Evolutionary conservation across 2,329 filamentous ascomycete genomes (phyloP), one percentile per base, ranked within the genome.

Genomic region (Atkinsonella hypoxylon): DNA sequence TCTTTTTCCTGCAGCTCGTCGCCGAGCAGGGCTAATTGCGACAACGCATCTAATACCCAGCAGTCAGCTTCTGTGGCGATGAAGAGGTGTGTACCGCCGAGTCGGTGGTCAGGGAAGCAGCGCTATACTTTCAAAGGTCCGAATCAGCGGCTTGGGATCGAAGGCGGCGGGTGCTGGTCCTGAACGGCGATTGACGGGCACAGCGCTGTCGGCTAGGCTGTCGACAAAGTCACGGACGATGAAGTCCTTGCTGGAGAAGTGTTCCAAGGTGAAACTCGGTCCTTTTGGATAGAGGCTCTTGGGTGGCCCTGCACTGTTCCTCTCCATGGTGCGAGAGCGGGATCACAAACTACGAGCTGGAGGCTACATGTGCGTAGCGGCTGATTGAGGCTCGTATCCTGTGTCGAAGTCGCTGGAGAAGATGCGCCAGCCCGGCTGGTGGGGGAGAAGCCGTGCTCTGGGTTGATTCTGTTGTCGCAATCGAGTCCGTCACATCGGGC

Each of bases 191-290:
- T 83, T 87, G 20, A 77, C 74, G n/a, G 87, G 83, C 36, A 89
- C 79, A 20, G 89, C 87, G 58, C 77, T 86, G 56, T 97, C 90
- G 47, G 91, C 93, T 52, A 98, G 82, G 48, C 84, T 81, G 66
- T 98, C 94, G 60, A 98, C 84, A 65, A 98, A 98, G 71, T 98
- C 93, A 62, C 95, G 89, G 57, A 97, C 91, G 56, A 97, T 96
- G 63, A 97, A 98, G 70, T 97, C 93, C 61, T 87, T 87, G 65
- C 77, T 87, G 51, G 87, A 87, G 68, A 90, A 89, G 70, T 90
- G 89, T 43, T 95, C 88, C 54, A 97, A 76, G 10, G 82, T 88
- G 71, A 96, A 96, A 66, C 78, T 85, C 54, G 88, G 87, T 39
- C 84, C 87, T 66, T 81, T 82, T 51, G 85, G 84, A 64, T 87